A percentile compares a stretch with the other conserved stretches of the same genome.
Evolutionary conservation across 306 rosid species (phyloP).

Genomic region (Corylus americana): DNA sequence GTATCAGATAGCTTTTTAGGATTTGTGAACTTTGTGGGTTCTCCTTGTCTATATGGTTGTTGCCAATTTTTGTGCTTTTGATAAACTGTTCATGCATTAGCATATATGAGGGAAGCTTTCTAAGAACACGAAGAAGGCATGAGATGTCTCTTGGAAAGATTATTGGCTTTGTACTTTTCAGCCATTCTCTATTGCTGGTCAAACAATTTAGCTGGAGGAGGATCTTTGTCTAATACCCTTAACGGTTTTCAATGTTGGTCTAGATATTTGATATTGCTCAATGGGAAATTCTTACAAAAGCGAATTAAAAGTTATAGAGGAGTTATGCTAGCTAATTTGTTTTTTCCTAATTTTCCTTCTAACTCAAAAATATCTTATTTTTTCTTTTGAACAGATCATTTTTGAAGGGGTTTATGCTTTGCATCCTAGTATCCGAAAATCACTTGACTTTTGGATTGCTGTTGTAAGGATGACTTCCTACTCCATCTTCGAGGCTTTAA

Average conservation of each 20-base stretch:
- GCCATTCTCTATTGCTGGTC: not conserved
- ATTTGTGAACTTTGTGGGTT: not conserved
- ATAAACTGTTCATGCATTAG: not conserved
- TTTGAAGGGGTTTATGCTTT: constrained; percentile 98
- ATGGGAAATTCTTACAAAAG: not conserved
- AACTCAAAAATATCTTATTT: constrained; percentile 19
- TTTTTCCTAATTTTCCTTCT: constrained; percentile 18
- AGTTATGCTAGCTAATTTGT: constrained; percentile 15
- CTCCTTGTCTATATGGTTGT: constrained; percentile 1
- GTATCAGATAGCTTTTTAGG: not conserved
- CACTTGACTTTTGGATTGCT: constrained; percentile 97
- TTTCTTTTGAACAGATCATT: constrained; percentile 66
- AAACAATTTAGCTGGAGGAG: constrained; percentile 4
- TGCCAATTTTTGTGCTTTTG: not conserved
- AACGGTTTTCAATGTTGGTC: not conserved
- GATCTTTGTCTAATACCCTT: not conserved
- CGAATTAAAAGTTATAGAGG: constrained; percentile 1
- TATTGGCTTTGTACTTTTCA: not conserved
- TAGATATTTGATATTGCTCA: not conserved
- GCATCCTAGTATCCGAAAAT: constrained; percentile 92
- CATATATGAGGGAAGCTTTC: not conserved
- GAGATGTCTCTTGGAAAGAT: not conserved
- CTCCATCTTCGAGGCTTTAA: constrained; percentile 20
- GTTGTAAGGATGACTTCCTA: constrained; percentile 61
- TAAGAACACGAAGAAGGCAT: not conserved